Evolutionary conservation across 768 basidiomycete genomes (phyloP), one percentile per base, ranked within the genome.

Genomic region (Naganishia friedmannii): DNA sequence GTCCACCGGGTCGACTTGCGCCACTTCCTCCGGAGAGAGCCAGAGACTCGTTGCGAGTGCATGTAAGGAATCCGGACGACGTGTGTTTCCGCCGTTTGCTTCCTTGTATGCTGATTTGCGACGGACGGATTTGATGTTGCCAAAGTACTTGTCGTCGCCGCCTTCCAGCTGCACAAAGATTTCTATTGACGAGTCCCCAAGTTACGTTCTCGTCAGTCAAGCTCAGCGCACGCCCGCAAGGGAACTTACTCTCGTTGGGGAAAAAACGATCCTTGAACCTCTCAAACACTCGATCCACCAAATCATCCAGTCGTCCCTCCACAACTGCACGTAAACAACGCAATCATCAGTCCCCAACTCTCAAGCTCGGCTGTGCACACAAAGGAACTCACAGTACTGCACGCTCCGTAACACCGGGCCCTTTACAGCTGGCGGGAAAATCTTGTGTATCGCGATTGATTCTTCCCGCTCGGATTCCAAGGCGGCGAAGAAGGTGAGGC

Each of bases 181-280:
- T 83, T 86, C 92, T 94, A 77, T n/a, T 73, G 66, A 66, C 21
- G 48, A 6, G 45, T 15, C 6, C 6, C 23, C n/a, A 21, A 21
- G n/a, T 26, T 13, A 7, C 4, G n/a, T 3, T 3, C 23, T n/a
- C 3, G 3, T 23, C 48, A 51, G 48, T 12, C 48, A 7, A 51
- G 48, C n/a, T 12, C 12, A 26, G n/a, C 48, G 48, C 3, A 1
- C n/a, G n/a, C 48, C n/a, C 4, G 15, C 48, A n/a, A 42, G 26
- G 2, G 23, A 26, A 87, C 93, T 71, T 77, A 94, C 93, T 89
- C 82, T 99, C 96, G 74, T 88, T 88, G 53, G 86, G 83, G 82
- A 93, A 98, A 82, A 93, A 99, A 34, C 96, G 87, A 83, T 98
- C 91, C 76, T 93, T 93, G 86, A 93, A 98, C 66, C 96, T 89